phyloP scores from a whole-genome alignment of 768 basidiomycete species.

The Hemileccinum rubropunctum region DNA sequence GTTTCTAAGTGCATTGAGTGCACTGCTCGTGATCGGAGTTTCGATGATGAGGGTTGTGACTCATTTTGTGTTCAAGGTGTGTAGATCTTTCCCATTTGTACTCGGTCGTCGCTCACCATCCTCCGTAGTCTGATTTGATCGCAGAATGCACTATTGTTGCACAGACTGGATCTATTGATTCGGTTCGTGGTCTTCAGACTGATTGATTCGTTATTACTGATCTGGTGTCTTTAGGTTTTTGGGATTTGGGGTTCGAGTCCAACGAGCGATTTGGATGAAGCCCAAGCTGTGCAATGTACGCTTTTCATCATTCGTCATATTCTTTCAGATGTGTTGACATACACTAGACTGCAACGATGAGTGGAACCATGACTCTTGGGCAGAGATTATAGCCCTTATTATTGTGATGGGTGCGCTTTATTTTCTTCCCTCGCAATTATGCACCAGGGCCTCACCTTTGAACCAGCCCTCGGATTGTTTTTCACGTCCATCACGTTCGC shows the following conservation, averaged over 20 bases:
- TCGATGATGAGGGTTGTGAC: slow-evolving; percentile 55
- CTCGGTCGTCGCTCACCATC: neutral
- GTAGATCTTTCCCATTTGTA: slow-evolving; percentile 2
- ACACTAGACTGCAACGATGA: slow-evolving; percentile 55
- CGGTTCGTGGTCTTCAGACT: slow-evolving; percentile 27
- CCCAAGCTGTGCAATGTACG: slow-evolving; percentile 49
- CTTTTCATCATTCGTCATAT: neutral
- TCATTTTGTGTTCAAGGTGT: slow-evolving; percentile 69
- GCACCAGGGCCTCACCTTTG: neutral
- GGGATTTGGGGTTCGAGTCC: slow-evolving; percentile 54
- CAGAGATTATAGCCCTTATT: slow-evolving; percentile 62
- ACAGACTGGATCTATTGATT: slow-evolving; percentile 29
- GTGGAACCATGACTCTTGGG: slow-evolving; percentile 67
- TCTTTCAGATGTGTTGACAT: slow-evolving; percentile 13
- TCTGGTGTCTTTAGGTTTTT: slow-evolving; percentile 34
- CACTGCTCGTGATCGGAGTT: slow-evolving; percentile 48
- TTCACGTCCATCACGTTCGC: slow-evolving; percentile 67
- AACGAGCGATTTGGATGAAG: slow-evolving; percentile 25
- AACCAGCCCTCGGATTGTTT: slow-evolving; percentile 51
- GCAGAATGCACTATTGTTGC: slow-evolving; percentile 47
- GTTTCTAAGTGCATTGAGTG: slow-evolving; percentile 43
- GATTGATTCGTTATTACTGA: slow-evolving; percentile 5
- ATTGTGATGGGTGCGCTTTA: slow-evolving; percentile 51
- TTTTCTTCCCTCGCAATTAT: too few species aligned
- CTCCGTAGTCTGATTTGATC: slow-evolving; percentile 53